A percentile compares a stretch with the other conserved stretches of the same genome.
phyloP scores from a whole-genome alignment of 352 stramenopile species.

The Globisporangium megalacanthum region DNA sequence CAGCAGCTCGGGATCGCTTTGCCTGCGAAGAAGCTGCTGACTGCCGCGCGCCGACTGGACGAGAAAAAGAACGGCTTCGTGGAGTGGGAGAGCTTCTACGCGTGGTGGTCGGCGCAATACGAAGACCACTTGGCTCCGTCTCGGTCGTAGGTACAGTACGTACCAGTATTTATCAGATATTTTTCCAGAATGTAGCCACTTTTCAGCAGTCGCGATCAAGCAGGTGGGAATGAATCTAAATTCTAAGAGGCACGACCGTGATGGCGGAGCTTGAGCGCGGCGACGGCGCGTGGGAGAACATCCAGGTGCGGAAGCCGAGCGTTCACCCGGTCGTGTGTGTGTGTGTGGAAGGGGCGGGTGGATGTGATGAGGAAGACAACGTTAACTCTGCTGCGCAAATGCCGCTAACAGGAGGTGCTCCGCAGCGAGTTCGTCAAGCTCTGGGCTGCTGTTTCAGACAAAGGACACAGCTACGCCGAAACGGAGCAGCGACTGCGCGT shows the following conservation, averaged over 20 bases:
- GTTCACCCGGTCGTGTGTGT: too few species aligned
- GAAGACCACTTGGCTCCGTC: constrained; percentile 10
- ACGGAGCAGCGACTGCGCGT: constrained; percentile 11
- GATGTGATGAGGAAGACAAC: too few species aligned
- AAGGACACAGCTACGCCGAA: constrained; percentile 20
- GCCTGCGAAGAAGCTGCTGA: constrained; percentile 42
- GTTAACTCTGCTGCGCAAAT: too few species aligned
- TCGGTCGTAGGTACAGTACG: neutral
- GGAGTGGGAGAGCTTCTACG: constrained; percentile 59
- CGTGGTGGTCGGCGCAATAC: constrained; percentile 52
- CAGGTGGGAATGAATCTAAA: neutral
- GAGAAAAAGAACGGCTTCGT: constrained; percentile 45
- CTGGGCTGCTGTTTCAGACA: constrained; percentile 18
- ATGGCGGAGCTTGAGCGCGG: constrained; percentile 33
- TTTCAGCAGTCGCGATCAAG: neutral
- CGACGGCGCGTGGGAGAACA: constrained; percentile 62
- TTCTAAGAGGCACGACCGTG: constrained; percentile 6
- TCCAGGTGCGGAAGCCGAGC: constrained; percentile 28
- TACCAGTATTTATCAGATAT: too few species aligned
- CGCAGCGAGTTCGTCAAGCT: constrained; percentile 33
- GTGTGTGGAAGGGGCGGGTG: too few species aligned
- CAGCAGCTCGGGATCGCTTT: constrained; percentile 33
- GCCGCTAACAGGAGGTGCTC: constrained; percentile 35
- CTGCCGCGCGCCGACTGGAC: constrained; percentile 36
- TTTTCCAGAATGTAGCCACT: too few species aligned